Conservation (phyloP, 352 stramenopile genomes). For the Pythium volutum region DNA sequence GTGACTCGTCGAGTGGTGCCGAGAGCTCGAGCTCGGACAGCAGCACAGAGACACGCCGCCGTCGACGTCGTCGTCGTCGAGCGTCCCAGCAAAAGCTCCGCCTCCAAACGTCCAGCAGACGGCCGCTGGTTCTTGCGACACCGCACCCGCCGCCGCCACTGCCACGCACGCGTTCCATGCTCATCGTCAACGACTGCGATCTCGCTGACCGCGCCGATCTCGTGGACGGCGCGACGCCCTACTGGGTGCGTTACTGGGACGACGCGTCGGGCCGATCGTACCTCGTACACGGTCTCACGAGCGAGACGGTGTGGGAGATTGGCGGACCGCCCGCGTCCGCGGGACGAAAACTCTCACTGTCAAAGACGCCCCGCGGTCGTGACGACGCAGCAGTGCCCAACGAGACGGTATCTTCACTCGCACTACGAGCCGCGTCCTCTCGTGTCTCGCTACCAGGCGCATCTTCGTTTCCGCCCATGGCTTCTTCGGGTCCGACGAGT, state of each 20-base stretch:
- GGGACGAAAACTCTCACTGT: not conserved
- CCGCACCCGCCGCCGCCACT: not conserved
- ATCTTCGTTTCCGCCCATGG: conserved; percentile 6
- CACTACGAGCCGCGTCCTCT: not conserved
- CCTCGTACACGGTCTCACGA: conserved; percentile 66
- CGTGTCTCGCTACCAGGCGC: not conserved
- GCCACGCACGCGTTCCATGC: conserved; percentile 19
- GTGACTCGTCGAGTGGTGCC: conserved; percentile 21
- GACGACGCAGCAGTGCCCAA: not conserved
- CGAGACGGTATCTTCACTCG: not conserved
- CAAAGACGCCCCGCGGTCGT: not conserved
- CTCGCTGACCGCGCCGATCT: conserved; percentile 9
- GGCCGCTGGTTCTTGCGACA: not conserved
- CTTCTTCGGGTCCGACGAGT: not conserved
- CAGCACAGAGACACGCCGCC: conserved; percentile 4
- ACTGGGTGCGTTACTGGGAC: conserved; percentile 68
- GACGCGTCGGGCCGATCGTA: conserved; percentile 45
- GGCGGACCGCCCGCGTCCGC: not conserved
- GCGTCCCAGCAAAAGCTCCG: not conserved
- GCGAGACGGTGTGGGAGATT: conserved; percentile 74
- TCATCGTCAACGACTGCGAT: conserved; percentile 22
- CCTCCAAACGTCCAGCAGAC: conserved; percentile 14
- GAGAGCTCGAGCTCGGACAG: conserved; percentile 14
- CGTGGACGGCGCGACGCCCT: conserved; percentile 2
- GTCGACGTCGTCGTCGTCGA: not conserved